Percentiles rank a stretch among this genome's conserved stretches.
Conservation (phyloP, 768 basidiomycete genomes). For the Phlebiopsis gigantea region DNA sequence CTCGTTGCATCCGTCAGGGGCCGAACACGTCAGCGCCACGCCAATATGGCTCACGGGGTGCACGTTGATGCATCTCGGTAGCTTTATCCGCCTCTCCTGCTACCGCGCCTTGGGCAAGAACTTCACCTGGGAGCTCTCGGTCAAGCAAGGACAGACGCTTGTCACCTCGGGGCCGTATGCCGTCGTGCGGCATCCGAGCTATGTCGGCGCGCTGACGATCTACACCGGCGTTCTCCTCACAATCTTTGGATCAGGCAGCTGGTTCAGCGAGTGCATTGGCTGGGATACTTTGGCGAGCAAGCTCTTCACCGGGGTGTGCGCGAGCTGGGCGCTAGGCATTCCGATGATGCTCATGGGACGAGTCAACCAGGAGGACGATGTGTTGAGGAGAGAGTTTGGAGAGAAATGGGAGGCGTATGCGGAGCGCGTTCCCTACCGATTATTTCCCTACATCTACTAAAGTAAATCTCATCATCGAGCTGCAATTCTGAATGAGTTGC, state of each 20-base stretch:
- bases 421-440: neutral
- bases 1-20: neutral
- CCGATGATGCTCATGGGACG: neutral
- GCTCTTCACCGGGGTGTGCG: neutral
- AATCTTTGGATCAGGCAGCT: neutral
- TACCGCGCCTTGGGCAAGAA: conserved; percentile 21
- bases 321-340: neutral
- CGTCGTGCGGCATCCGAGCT: conserved; percentile 25
- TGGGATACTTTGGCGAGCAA: neutral
- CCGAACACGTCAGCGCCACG: neutral
- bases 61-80: neutral
- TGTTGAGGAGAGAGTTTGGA: neutral
- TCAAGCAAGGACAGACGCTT: conserved; percentile 21
- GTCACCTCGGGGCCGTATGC: conserved; percentile 27
- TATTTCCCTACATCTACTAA: neutral
- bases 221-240: neutral
- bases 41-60: neutral
- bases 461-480: neutral
- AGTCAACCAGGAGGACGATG: neutral
- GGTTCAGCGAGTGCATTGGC: neutral
- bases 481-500: too few species aligned
- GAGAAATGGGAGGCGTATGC: neutral
- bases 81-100: conserved; percentile 10
- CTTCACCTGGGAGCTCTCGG: conserved; percentile 27
- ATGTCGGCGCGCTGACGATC: conserved; percentile 1